phyloP scores from a whole-genome alignment of 2,329 filamentous ascomycete genomes.

The Hymenoscyphus linearis region DNA sequence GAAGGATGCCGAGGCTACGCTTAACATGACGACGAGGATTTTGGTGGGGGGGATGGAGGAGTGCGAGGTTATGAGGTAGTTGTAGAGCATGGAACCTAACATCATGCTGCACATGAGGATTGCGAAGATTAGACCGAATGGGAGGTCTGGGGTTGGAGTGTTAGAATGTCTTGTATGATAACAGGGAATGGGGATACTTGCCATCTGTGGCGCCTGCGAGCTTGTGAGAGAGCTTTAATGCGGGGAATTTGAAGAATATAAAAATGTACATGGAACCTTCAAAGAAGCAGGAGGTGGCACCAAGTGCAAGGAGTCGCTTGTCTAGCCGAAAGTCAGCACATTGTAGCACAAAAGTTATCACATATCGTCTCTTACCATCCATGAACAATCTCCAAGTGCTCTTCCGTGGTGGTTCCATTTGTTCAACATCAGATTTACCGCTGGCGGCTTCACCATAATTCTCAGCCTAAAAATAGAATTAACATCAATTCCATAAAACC shows the following conservation, averaged over 20 bases:
- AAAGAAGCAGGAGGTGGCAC: conserved; percentile 48
- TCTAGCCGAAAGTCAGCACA: conserved; percentile 29
- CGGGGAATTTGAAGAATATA: conserved; percentile 56
- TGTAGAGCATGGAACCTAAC: conserved; percentile 49
- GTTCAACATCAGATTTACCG: conserved; percentile 8
- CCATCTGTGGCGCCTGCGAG: conserved; percentile 25
- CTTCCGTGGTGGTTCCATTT: conserved; percentile 3
- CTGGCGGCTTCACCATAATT: conserved; percentile 39
- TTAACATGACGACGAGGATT: conserved; percentile 35
- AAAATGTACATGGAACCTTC: conserved; percentile 58
- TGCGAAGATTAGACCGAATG: conserved; percentile 48
- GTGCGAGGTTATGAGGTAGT: conserved; percentile 20
- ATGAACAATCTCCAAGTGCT: conserved; percentile 9
- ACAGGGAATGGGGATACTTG: neutral
- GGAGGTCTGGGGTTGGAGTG: conserved; percentile 31
- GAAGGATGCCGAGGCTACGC: conserved; percentile 34
- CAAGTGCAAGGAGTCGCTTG: conserved; percentile 44
- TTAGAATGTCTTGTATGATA: neutral
- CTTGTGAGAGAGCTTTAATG: conserved; percentile 40
- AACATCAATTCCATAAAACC: neutral
- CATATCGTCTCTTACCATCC: neutral
- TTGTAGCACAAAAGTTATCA: neutral
- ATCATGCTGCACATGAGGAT: conserved; percentile 55
- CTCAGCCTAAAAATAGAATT: conserved; percentile 32
- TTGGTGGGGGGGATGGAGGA: conserved; percentile 14